phyloP scores from a whole-genome alignment of 2,329 filamentous ascomycete species.

The Saccharata proteae region DNA sequence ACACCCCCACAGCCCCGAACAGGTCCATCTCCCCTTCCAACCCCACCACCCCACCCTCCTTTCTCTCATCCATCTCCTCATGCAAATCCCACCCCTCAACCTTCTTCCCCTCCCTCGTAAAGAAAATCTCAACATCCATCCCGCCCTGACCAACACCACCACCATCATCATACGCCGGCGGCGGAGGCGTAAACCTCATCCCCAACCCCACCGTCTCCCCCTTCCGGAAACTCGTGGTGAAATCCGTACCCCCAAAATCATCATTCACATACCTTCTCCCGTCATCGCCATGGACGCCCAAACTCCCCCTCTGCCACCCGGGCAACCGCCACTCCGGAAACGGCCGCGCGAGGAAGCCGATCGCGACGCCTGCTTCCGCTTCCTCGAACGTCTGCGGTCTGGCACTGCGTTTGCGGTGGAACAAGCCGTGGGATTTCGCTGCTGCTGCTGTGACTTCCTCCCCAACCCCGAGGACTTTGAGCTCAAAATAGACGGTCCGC shows the following conservation, averaged over 20 bases:
- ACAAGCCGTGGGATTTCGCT: too few relatives aligned
- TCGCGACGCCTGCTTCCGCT: conserved; percentile 45
- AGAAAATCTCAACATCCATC: conserved; percentile 50
- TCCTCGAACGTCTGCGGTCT: conserved; percentile 17
- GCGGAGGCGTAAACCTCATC: conserved; percentile 44
- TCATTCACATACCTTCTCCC: conserved; percentile 67
- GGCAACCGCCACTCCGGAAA: conserved; percentile 69
- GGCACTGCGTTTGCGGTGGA: not conserved
- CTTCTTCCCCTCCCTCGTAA: conserved; percentile 53
- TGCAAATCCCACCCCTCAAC: conserved; percentile 58
- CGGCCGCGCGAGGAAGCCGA: conserved; percentile 62
- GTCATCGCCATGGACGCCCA: conserved; percentile 72
- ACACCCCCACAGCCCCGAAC: conserved; percentile 58
- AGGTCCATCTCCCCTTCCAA: conserved; percentile 61
- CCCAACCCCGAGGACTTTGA: conserved; percentile 41
- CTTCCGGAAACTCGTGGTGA: conserved; percentile 49
- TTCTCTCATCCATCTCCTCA: conserved; percentile 58
- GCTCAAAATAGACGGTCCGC: conserved; percentile 61
- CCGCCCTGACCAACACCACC: conserved; percentile 11
- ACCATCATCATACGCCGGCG: conserved; percentile 21
- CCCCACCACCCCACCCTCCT: conserved; percentile 49
- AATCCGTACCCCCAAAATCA: conserved; percentile 57
- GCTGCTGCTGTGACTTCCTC: conserved; percentile 3
- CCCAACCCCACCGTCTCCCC: conserved; percentile 62
- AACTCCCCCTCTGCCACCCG: conserved; percentile 65